phyloP scores from a whole-genome alignment of 805 yeast genomes.

The Starmera quercuum region DNA sequence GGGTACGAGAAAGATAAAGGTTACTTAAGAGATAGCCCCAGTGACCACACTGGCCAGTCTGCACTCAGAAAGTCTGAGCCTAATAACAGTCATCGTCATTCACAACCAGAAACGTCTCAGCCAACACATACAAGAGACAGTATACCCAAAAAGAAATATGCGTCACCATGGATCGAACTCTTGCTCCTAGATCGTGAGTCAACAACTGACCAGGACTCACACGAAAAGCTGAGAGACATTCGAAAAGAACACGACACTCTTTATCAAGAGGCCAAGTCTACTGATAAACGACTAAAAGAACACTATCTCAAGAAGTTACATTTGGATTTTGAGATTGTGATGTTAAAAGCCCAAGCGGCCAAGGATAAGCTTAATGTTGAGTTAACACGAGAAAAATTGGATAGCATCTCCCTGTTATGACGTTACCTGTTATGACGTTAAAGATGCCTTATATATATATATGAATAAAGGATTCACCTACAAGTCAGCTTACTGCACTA shows the following conservation, averaged over 20 bases:
- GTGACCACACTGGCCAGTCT: no score
- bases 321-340: constrained; percentile 20
- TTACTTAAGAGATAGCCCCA: no score
- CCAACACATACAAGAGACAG: neutral
- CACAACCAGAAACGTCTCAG: no score
- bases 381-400: constrained; percentile 27
- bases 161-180: constrained; percentile 10
- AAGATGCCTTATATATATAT: no score
- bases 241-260: constrained; percentile 8
- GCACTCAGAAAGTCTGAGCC: no score
- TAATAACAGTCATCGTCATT: no score
- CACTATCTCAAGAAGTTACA: constrained; percentile 13
- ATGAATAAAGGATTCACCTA: no score
- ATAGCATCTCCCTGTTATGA: constrained; percentile 16
- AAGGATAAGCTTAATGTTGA: constrained; percentile 26
- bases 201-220: neutral
- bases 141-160: neutral
- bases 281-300: constrained; percentile 18
- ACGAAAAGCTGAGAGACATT: constrained; percentile 2
- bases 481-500: no score
- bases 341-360: constrained; percentile 19
- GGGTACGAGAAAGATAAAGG: no score
- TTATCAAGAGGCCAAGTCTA: constrained; percentile 12
- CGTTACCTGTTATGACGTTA: no score
- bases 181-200: constrained; percentile 3